Evolutionary conservation across 768 basidiomycete genomes (phyloP).

Genomic region (Boletus bicolor): DNA sequence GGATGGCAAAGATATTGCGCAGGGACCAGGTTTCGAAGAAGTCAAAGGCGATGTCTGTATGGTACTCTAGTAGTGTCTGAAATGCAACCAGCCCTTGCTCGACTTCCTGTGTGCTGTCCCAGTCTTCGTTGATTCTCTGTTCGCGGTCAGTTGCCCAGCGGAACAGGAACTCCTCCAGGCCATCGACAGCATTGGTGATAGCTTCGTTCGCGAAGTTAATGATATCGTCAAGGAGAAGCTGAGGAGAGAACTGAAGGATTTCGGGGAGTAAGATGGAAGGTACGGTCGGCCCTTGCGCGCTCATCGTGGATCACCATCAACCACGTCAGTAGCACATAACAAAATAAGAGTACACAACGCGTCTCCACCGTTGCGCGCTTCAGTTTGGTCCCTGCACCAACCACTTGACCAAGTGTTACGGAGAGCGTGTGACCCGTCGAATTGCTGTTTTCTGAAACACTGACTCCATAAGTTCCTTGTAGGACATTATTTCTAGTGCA

Average conservation of each 20-base stretch:
- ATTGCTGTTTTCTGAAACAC: not conserved
- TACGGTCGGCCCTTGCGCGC: conserved; percentile 27
- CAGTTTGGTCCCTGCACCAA: too few relatives aligned
- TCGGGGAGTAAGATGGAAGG: conserved; percentile 36
- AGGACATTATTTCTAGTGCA: not conserved
- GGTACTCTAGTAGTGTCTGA: conserved; percentile 83
- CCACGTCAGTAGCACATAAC: not conserved
- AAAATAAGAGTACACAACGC: conserved; percentile 30
- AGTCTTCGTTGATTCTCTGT: conserved; percentile 42
- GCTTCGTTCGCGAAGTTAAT: conserved; percentile 80
- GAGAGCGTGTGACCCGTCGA: not conserved
- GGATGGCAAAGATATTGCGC: conserved; percentile 82
- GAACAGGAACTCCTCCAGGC: conserved; percentile 72
- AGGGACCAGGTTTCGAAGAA: conserved; percentile 89
- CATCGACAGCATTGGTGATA: conserved; percentile 73
- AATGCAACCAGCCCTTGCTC: conserved; percentile 82
- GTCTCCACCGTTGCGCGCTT: conserved; percentile 2
- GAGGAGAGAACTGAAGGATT: conserved; percentile 80
- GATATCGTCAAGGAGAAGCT: conserved; percentile 82
- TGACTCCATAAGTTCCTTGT: not conserved
- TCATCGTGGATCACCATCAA: conserved; percentile 21
- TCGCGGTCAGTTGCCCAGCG: conserved; percentile 71
- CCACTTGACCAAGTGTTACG: not conserved
- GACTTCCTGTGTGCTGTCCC: conserved; percentile 65
- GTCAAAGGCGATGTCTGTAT: conserved; percentile 88